These are phyloP conservation scores for Rubia occidens DNA, from an alignment of 305 asterid species.

Conservation along the genomic window DNA sequence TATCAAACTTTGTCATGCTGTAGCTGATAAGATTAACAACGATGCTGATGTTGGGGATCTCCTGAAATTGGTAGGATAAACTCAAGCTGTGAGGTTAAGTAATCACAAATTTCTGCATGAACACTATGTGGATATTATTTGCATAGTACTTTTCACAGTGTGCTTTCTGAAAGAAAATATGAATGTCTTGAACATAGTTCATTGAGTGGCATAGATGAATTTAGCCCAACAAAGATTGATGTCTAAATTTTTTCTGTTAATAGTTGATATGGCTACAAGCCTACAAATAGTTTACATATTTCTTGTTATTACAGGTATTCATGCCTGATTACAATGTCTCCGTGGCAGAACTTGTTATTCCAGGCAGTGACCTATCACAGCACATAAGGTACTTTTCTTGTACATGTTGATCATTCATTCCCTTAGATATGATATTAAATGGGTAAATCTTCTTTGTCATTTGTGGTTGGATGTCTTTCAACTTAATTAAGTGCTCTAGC, in stretches of 20 bases:
- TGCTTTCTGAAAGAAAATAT: background rate
- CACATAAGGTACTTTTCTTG: conserved; percentile 30
- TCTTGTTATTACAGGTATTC: conserved; percentile 30
- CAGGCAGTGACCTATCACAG: conserved; percentile 51
- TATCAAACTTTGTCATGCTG: conserved; percentile 39
- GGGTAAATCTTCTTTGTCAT: background rate
- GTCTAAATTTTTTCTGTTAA: background rate
- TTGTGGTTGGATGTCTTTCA: background rate
- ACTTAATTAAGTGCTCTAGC: background rate
- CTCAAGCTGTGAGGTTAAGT: conserved; percentile 2
- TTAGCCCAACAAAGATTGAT: background rate
- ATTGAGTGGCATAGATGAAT: background rate
- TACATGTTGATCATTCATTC: conserved; percentile 4
- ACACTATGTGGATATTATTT: background rate
- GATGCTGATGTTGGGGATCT: conserved; percentile 32
- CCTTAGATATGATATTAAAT: background rate
- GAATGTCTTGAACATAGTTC: background rate
- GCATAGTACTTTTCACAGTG: background rate
- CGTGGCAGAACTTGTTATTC: conserved; percentile 44
- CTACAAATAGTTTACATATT: conserved; percentile 4
- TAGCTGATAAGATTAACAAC: conserved; percentile 31
- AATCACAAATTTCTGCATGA: background rate
- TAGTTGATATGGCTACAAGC: background rate
- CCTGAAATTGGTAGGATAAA: conserved; percentile 34
- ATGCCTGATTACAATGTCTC: conserved; percentile 49